These are phyloP conservation scores for Pyropia haitanensis DNA, from an alignment of 23 red algal genomes.

Conservation along the genomic window DNA sequence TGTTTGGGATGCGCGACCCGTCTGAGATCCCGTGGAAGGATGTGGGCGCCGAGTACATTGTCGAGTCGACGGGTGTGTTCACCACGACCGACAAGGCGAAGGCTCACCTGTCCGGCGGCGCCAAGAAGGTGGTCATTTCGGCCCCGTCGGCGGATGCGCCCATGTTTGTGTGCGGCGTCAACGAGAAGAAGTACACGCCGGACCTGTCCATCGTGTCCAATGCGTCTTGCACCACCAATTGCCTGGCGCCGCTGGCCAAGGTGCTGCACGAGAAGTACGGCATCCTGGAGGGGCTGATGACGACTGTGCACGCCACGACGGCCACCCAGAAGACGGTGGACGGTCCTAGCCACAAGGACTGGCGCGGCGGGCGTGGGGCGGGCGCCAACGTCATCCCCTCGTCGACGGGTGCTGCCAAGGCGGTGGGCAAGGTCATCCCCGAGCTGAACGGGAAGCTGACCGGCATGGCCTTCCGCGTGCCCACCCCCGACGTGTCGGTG, in stretches of 20 bases:
- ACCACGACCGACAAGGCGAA: conserved; percentile 93
- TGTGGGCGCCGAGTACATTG: conserved; percentile 89
- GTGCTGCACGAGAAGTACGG: conserved; percentile 96
- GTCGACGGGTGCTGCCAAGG: conserved; percentile 94
- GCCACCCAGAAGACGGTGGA: conserved; percentile 99
- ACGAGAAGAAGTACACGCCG: conserved; percentile 90
- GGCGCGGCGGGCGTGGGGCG: conserved; percentile 92
- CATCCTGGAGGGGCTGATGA: conserved; percentile 96
- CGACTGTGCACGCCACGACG: conserved; percentile 96
- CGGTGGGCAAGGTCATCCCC: conserved; percentile 98
- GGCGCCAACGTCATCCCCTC: conserved; percentile 91
- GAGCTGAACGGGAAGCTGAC: conserved; percentile 99
- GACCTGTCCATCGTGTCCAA: conserved; percentile 93
- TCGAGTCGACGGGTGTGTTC: conserved; percentile 99
- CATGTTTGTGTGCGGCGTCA: conserved; percentile 99
- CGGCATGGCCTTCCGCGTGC: conserved; percentile 99
- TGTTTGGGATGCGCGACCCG: conserved; percentile 81
- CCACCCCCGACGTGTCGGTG: conserved; percentile 93
- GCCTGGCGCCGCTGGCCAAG: conserved; percentile 93
- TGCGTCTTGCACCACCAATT: conserved; percentile 99
- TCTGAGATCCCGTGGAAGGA: conserved; percentile 86
- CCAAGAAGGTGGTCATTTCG: conserved; percentile 99
- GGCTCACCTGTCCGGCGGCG: conserved; percentile 84
- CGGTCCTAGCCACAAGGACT: conserved; percentile 91
- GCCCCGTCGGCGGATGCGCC: conserved; percentile 98